Conservation (phyloP, 805 yeast genomes). For the Brettanomyces nanus region DNA sequence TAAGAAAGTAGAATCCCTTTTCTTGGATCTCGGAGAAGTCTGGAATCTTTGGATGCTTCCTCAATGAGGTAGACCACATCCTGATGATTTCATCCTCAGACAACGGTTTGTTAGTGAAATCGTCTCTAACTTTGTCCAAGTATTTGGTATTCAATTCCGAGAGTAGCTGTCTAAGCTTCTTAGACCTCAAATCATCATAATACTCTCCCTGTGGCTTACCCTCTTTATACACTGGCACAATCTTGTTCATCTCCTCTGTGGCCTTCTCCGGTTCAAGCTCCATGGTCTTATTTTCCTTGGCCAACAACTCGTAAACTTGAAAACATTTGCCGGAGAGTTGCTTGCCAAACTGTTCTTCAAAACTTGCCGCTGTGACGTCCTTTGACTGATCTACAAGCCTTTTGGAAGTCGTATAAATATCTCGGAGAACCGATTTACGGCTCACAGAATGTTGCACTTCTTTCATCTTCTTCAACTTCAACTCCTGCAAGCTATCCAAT, state of each 20-base stretch:
- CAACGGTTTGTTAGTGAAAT: constrained; percentile 17
- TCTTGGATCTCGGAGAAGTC: constrained; percentile 26
- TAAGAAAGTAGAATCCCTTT: constrained; percentile 31
- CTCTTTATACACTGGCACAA: constrained; percentile 24
- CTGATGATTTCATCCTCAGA: constrained; percentile 21
- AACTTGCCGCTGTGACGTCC: constrained; percentile 21
- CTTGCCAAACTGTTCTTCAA: constrained; percentile 30
- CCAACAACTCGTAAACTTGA: constrained; percentile 27
- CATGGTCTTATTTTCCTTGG: constrained; percentile 34
- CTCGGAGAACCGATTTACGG: constrained; percentile 38
- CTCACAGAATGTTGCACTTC: constrained; percentile 28
- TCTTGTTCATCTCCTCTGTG: constrained; percentile 44
- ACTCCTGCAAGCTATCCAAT: constrained; percentile 18
- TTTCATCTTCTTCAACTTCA: constrained; percentile 30
- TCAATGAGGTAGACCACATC: constrained; percentile 41
- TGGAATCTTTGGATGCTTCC: constrained; percentile 33
- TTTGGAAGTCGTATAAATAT: constrained; percentile 29
- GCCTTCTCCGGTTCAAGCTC: constrained; percentile 33
- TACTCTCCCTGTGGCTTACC: constrained; percentile 23
- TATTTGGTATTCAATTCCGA: constrained; percentile 26
- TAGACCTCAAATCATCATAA: constrained; percentile 23
- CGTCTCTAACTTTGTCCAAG: constrained; percentile 25
- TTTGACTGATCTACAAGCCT: constrained; percentile 11
- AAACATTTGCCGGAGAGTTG: constrained; percentile 25
- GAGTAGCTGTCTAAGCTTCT: constrained; percentile 25